These are phyloP conservation scores for Candida railenensis DNA, from an alignment of 805 yeast genomes.

Conservation along the genomic window DNA sequence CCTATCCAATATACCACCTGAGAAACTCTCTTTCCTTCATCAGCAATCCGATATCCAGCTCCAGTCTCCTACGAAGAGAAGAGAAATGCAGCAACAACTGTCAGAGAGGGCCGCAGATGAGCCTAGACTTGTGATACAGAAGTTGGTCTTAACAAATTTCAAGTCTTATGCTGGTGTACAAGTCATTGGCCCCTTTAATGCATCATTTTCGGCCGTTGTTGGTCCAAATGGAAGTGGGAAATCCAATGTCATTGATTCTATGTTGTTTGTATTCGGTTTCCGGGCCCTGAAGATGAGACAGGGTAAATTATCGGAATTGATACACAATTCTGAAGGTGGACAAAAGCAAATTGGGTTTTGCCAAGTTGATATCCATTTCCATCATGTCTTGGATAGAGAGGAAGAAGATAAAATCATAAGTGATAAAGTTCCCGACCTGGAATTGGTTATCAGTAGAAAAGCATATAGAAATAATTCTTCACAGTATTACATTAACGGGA, in stretches of 20 bases:
- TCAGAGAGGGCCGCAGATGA: slow-evolving; percentile 19
- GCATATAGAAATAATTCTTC: slow-evolving; percentile 79
- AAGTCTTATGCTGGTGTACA: slow-evolving; percentile 95
- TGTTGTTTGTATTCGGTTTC: slow-evolving; percentile 95
- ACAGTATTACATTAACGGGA: slow-evolving; percentile 71
- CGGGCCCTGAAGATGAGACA: slow-evolving; percentile 97
- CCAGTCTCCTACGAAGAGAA: slow-evolving; percentile 29
- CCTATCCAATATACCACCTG: slow-evolving; percentile 1
- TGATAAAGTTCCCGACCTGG: slow-evolving; percentile 50
- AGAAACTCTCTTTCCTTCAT: slow-evolving; percentile 20
- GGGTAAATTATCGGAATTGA: slow-evolving; percentile 85
- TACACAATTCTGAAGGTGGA: slow-evolving; percentile 79
- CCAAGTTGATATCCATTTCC: slow-evolving; percentile 88
- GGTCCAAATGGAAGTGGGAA: slow-evolving; percentile 99
- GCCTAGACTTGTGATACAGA: slow-evolving; percentile 72
- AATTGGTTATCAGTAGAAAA: slow-evolving; percentile 72
- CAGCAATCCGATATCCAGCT: slow-evolving; percentile 22
- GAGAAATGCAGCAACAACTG: slow-evolving; percentile 14
- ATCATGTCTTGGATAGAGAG: slow-evolving; percentile 64
- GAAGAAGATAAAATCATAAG: slow-evolving; percentile 34
- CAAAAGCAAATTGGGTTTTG: slow-evolving; percentile 66
- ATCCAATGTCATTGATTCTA: slow-evolving; percentile 94
- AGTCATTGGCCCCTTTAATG: slow-evolving; percentile 89
- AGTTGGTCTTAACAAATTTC: slow-evolving; percentile 76
- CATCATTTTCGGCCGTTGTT: slow-evolving; percentile 93